Evolutionary conservation across 1,139 yeast genomes (phyloP).

Genomic region (Blastobotrys malaysiensis): DNA sequence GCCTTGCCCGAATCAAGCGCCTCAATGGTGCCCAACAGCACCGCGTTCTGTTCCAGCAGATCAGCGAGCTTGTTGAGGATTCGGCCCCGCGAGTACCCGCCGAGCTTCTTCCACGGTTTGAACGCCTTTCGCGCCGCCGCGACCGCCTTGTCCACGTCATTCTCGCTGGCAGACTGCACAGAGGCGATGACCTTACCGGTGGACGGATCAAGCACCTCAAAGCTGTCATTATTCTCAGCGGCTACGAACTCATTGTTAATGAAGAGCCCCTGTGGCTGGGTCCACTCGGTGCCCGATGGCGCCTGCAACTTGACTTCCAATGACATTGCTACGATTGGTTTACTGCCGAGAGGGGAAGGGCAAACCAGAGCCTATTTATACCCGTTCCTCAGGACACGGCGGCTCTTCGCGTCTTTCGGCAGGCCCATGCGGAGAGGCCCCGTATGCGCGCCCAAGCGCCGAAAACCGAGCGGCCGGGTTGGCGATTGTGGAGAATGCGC

Average conservation of each 20-base stretch:
- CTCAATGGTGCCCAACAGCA: conserved; percentile 63
- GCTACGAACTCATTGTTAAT: conserved; percentile 56
- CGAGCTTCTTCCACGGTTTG: conserved; percentile 42
- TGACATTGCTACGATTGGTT: conserved; percentile 9
- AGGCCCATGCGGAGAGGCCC: not conserved
- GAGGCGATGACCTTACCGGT: conserved; percentile 53
- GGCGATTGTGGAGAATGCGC: not conserved
- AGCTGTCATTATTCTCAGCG: conserved; percentile 46
- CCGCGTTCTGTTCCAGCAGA: conserved; percentile 53
- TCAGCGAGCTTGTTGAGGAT: conserved; percentile 62
- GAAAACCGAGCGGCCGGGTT: not conserved
- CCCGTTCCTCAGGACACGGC: not conserved
- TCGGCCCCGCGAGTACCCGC: conserved; percentile 51
- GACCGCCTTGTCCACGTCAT: conserved; percentile 56
- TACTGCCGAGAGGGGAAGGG: no score
- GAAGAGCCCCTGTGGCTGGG: conserved; percentile 65
- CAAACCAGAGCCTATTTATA: not conserved
- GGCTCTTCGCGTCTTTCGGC: conserved; percentile 1
- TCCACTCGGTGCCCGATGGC: conserved; percentile 56
- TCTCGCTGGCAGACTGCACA: conserved; percentile 50
- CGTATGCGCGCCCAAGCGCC: not conserved
- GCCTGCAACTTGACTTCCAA: conserved; percentile 38
- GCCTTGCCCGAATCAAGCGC: conserved; percentile 82
- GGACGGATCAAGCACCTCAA: conserved; percentile 50
- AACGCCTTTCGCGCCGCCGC: conserved; percentile 53